Conservation (phyloP, 345 rosid genomes). For the Bruguiera gymnorhiza region DNA sequence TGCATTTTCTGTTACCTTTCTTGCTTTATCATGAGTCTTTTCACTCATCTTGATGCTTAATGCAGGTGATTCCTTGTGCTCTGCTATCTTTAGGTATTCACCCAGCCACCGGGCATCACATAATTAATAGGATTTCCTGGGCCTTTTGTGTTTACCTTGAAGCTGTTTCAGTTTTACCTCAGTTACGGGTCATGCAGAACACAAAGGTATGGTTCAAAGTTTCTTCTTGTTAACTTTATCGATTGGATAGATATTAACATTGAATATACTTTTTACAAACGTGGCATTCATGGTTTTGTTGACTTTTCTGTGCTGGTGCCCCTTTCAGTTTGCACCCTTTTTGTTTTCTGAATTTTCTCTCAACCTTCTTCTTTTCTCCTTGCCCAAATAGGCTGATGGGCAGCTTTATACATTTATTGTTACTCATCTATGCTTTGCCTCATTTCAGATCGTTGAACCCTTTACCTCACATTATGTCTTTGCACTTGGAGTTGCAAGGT, state of each 20-base stretch:
- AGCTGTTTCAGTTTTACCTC: slow-evolving; percentile 95
- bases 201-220: slow-evolving; percentile 59
- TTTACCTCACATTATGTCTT: slow-evolving; percentile 3
- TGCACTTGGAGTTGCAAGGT: slow-evolving; percentile 8
- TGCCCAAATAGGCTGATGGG: too few species aligned
- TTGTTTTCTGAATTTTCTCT: not conserved
- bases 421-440: not conserved
- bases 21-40: not conserved
- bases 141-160: slow-evolving; percentile 93
- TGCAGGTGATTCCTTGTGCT: slow-evolving; percentile 82
- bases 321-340: not conserved
- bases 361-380: not conserved
- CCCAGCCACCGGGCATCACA: slow-evolving; percentile 87
- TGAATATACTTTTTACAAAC: not conserved
- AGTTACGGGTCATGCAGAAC: slow-evolving; percentile 97
- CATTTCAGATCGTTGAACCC: slow-evolving; percentile 1
- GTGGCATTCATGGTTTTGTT: slow-evolving; percentile 9
- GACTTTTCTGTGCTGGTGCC: slow-evolving; percentile 1
- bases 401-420: too few species aligned
- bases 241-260: not conserved
- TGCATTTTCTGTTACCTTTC: not conserved
- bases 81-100: slow-evolving; percentile 71
- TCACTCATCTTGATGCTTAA: not conserved
- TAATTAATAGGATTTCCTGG: slow-evolving; percentile 81
- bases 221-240: not conserved